Percentiles rank a stretch among this genome's conserved stretches.
These are phyloP conservation scores for Straminergon stramineum DNA, from an alignment of 225 moss, liverwort and hornwort species.

Conservation along the genomic window DNA sequence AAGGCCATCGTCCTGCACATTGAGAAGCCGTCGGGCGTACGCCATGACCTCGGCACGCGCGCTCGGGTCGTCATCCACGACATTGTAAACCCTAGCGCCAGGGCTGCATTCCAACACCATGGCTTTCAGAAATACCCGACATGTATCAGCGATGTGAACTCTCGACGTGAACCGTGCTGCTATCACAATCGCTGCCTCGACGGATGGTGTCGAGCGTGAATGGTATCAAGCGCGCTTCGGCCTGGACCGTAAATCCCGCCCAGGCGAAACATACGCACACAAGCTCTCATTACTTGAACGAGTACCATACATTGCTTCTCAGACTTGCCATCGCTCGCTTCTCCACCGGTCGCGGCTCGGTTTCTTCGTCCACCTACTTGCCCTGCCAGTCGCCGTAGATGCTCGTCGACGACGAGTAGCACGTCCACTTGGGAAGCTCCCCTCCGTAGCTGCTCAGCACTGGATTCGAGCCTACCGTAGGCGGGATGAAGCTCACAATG, in stretches of 20 bases:
- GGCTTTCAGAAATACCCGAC: constrained; percentile 44
- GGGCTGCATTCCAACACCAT: constrained; percentile 8
- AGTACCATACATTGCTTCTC: constrained; percentile 52
- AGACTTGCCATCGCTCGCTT: constrained; percentile 39
- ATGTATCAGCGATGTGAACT: constrained; percentile 63
- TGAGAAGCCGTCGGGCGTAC: constrained; percentile 33
- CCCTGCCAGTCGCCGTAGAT: constrained; percentile 78
- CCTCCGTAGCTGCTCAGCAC: constrained; percentile 26
- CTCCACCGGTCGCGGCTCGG: constrained; percentile 35
- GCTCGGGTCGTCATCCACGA: constrained; percentile 76
- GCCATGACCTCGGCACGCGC: constrained; percentile 49
- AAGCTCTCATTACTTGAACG: constrained; percentile 29
- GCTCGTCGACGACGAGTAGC: constrained; percentile 68
- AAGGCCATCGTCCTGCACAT: neutral
- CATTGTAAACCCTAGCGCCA: constrained; percentile 33
- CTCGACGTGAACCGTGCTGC: constrained; percentile 44
- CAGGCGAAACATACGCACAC: constrained; percentile 53
- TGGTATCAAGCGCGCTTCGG: constrained; percentile 45
- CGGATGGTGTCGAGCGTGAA: constrained; percentile 21
- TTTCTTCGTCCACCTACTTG: constrained; percentile 57
- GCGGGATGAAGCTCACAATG: constrained; percentile 53
- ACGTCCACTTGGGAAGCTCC: constrained; percentile 47
- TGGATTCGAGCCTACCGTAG: constrained; percentile 47
- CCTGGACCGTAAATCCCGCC: constrained; percentile 77
- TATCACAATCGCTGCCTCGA: constrained; percentile 28